Evolutionary conservation across 805 yeast genomes (phyloP), one percentile per base, ranked within the genome.

Genomic region (Myxozyma vanderwaltii): DNA sequence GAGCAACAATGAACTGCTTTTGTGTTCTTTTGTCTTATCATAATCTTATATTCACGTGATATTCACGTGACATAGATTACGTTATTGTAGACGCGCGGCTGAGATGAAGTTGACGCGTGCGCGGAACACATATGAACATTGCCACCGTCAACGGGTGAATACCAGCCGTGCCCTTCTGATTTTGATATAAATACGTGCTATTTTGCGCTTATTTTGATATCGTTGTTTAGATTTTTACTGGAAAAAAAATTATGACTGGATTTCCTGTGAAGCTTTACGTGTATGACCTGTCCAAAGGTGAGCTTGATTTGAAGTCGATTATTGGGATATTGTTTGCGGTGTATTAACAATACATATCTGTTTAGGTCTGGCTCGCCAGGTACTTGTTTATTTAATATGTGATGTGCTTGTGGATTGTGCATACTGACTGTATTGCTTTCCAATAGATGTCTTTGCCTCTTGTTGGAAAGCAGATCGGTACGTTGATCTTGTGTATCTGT

Each of bases 251-350:
- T 19, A 48, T 48, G 52, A 48, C 52, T 21, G 33, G 33, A 21
- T 48, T 24, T 21, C 73, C 77, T 3, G 86, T 83, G 8, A 72
- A 81, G 64, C 78, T 84, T 2, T 81, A 82, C 67, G 86, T 85
- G 10, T 85, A 85, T 66, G 90, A 85, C 64, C 76, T 85, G 21
- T 82, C 88, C 1, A 78, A 50, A 41, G 69, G 69, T 56, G 51
- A 6, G 12, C 19, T 7, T 38, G 33, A 7, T 29, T 29, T 29
- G 33, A 6, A 7, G 10, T 29, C 33, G n/a, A n/a, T n/a, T n/a
- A n/a, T 8, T 2, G 21, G 21, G 43, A 38, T 38, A 21, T n/a
- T 19, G 21, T 23, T 12, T 17, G 17, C 27, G 10, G 31, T 21
- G 21, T 39, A 46, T 3, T 33, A 29, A 36, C 44, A 4, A 12